Conservation (phyloP, 2,329 filamentous ascomycete species). For the Fusarium sarcochroum region DNA sequence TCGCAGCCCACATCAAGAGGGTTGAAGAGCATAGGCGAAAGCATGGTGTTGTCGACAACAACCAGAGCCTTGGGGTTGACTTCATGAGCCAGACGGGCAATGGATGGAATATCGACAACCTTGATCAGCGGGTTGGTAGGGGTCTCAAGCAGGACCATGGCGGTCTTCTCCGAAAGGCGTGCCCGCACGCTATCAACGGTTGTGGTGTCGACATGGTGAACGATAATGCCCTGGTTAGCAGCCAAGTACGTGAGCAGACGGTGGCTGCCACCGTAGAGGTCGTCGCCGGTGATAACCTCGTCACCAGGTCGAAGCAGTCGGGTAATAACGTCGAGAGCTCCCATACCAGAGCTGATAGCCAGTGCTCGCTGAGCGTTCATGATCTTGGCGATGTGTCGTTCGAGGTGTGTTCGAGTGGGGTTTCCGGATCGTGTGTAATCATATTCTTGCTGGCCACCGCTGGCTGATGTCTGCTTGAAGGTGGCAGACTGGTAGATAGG, state of each 20-base stretch:
- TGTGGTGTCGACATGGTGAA: slow-evolving; percentile 97
- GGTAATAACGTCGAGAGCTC: slow-evolving; percentile 95
- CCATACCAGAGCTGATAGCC: slow-evolving; percentile 97
- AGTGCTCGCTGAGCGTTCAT: slow-evolving; percentile 95
- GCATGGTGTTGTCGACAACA: slow-evolving; percentile 98
- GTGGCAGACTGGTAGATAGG: slow-evolving; percentile 99
- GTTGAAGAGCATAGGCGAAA: slow-evolving; percentile 94
- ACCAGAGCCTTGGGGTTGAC: slow-evolving; percentile 85
- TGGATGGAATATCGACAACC: slow-evolving; percentile 90
- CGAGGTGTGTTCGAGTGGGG: slow-evolving; percentile 94
- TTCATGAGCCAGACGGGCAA: slow-evolving; percentile 82
- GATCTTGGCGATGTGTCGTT: slow-evolving; percentile 97
- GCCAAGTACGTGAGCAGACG: slow-evolving; percentile 92
- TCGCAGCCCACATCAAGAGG: slow-evolving; percentile 95
- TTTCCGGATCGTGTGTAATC: slow-evolving; percentile 99
- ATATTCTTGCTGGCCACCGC: slow-evolving; percentile 86
- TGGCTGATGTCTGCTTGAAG: slow-evolving; percentile 91
- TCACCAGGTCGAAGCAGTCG: slow-evolving; percentile 91
- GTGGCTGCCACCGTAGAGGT: slow-evolving; percentile 96
- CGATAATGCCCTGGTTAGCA: slow-evolving; percentile 89
- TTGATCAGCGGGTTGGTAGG: slow-evolving; percentile 99
- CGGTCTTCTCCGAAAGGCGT: slow-evolving; percentile 83
- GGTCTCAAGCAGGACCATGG: slow-evolving; percentile 96
- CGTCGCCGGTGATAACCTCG: slow-evolving; percentile 96
- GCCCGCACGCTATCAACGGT: slow-evolving; percentile 76